These are phyloP conservation scores for Naumovozyma castellii DNA, from an alignment of 805 yeast genomes.

Conservation along the genomic window DNA sequence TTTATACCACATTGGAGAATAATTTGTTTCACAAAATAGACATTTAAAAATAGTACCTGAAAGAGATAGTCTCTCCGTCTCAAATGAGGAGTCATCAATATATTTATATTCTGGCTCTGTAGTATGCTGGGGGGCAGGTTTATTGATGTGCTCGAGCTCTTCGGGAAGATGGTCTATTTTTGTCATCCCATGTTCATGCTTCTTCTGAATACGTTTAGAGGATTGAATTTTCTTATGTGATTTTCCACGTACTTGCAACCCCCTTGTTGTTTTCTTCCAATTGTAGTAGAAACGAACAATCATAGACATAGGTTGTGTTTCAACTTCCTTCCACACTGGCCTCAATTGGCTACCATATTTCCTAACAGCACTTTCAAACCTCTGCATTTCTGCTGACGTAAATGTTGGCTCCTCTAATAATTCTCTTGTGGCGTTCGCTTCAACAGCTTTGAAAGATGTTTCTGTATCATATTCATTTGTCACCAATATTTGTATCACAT, in stretches of 20 bases:
- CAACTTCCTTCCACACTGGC: constrained; percentile 63
- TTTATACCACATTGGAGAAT: constrained; percentile 31
- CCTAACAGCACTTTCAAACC: constrained; percentile 68
- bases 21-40: constrained; percentile 51
- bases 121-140: constrained; percentile 1
- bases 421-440: constrained; percentile 43
- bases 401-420: constrained; percentile 72
- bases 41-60: constrained; percentile 44
- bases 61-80: constrained; percentile 39
- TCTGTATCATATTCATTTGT: constrained; percentile 41
- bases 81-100: constrained; percentile 51
- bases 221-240: constrained; percentile 33
- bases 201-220: background rate
- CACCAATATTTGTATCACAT: constrained; percentile 48
- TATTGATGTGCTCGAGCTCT: constrained; percentile 6
- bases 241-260: constrained; percentile 79
- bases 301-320: constrained; percentile 63
- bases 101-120: constrained; percentile 20
- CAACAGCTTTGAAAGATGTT: constrained; percentile 38
- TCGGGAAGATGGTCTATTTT: constrained; percentile 9
- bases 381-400: constrained; percentile 46
- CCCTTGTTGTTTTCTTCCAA: constrained; percentile 82
- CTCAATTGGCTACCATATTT: constrained; percentile 70
- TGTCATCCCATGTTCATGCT: background rate
- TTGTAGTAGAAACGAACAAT: constrained; percentile 79